Percentiles rank a stretch among this genome's conserved stretches.
Evolutionary conservation across 768 basidiomycete genomes (phyloP).

Genomic region (Kwoniella sp.): DNA sequence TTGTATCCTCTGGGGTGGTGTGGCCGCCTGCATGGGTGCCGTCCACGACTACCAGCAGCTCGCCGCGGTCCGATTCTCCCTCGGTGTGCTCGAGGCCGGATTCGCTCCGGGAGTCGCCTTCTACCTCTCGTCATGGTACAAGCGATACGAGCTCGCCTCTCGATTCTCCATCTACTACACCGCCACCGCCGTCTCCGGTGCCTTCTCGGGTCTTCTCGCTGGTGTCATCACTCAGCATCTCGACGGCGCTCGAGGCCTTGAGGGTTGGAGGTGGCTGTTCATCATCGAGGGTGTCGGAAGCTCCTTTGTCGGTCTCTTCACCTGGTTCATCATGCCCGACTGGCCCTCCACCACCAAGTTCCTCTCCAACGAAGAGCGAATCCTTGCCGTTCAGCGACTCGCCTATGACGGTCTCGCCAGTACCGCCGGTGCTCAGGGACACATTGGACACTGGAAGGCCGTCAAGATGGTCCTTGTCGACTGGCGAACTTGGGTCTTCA

Average conservation of each 20-base stretch:
- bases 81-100: constrained; percentile 39
- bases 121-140: constrained; percentile 41
- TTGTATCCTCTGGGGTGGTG: constrained; percentile 46
- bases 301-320: constrained; percentile 34
- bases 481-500: constrained; percentile 36
- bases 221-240: constrained; percentile 48
- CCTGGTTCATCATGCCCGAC: constrained; percentile 47
- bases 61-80: constrained; percentile 35
- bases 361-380: constrained; percentile 48
- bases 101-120: constrained; percentile 41
- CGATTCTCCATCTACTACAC: constrained; percentile 50
- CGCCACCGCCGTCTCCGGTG: constrained; percentile 48
- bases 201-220: constrained; percentile 50
- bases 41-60: constrained; percentile 37
- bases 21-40: constrained; percentile 46
- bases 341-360: constrained; percentile 50
- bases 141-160: constrained; percentile 43
- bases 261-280: constrained; percentile 45
- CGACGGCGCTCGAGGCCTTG: constrained; percentile 37
- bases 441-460: constrained; percentile 37
- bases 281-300: constrained; percentile 39
- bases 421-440: constrained; percentile 33
- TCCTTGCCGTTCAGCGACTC: constrained; percentile 48
- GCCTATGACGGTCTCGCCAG: constrained; percentile 44
- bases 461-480: constrained; percentile 30